Percentiles rank a stretch among this genome's conserved stretches.
phyloP scores from a whole-genome alignment of 2,329 filamentous ascomycete genomes.

The Venturia asperata region DNA sequence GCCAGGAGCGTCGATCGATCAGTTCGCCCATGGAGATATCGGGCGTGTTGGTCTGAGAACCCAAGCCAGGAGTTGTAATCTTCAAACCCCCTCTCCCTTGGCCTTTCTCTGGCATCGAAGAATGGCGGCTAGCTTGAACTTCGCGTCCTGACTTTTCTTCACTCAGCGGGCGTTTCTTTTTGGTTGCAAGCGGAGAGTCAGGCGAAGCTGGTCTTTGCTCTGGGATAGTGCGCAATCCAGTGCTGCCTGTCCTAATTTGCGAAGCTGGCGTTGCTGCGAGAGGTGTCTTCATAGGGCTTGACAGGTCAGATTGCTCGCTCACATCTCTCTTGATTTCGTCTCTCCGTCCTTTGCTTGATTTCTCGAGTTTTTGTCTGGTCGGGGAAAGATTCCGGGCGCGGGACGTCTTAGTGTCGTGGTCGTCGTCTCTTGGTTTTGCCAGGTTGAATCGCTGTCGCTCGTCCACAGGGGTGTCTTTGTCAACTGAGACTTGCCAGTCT shows the following conservation, averaged over 20 bases:
- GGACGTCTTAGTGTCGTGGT: not conserved
- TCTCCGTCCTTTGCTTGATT: not conserved
- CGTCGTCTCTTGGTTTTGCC: not conserved
- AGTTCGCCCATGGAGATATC: slow-evolving; percentile 30
- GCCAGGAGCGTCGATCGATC: slow-evolving; percentile 33
- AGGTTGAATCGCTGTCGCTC: not conserved
- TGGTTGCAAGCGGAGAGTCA: slow-evolving; percentile 31
- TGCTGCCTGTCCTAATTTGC: slow-evolving; percentile 28
- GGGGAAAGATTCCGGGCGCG: not conserved
- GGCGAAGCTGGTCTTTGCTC: slow-evolving; percentile 40
- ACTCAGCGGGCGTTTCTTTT: slow-evolving; percentile 34
- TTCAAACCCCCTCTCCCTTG: not conserved
- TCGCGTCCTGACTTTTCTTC: not conserved
- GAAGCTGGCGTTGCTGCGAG: slow-evolving; percentile 22
- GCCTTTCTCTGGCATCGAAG: slow-evolving; percentile 25
- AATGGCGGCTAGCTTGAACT: slow-evolving; percentile 26
- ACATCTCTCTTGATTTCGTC: not conserved
- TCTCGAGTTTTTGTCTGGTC: not conserved
- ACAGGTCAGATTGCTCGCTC: not conserved
- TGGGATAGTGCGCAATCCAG: slow-evolving; percentile 44
- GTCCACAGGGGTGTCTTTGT: not conserved
- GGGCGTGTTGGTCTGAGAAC: slow-evolving; percentile 23
- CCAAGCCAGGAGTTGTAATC: not conserved
- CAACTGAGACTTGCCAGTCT: slow-evolving; percentile 22
- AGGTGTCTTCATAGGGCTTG: slow-evolving; percentile 24